phyloP scores from a whole-genome alignment of 2,329 filamentous ascomycete species.

The Balansia obtecta region DNA sequence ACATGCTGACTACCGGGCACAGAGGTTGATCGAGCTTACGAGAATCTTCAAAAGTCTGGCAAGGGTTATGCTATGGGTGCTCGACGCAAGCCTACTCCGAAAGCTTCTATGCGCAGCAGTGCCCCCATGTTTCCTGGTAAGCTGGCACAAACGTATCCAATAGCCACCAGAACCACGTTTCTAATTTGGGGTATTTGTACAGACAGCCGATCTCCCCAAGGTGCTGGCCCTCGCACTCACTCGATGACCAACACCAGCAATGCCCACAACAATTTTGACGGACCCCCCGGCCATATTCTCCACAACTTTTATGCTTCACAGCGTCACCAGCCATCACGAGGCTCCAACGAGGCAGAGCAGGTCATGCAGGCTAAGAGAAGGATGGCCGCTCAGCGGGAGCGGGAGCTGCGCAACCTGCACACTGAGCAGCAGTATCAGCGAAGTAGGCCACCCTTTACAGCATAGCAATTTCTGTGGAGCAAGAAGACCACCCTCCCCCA shows the following conservation, averaged over 20 bases:
- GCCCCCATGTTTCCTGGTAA: slow-evolving; percentile 7
- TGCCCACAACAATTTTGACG: slow-evolving; percentile 74
- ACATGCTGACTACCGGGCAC: slow-evolving; percentile 8
- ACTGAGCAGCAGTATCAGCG: slow-evolving; percentile 99
- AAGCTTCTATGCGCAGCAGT: slow-evolving; percentile 6
- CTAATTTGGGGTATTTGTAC: slow-evolving; percentile 14
- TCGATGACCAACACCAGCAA: slow-evolving; percentile 60
- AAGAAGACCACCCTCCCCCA: slow-evolving; percentile 18
- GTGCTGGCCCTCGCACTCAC: slow-evolving; percentile 60
- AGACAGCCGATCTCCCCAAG: slow-evolving; percentile 61
- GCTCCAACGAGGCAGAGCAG: slow-evolving; percentile 87
- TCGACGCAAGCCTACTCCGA: slow-evolving; percentile 52
- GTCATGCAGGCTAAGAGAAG: slow-evolving; percentile 98
- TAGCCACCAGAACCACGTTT: slow-evolving; percentile 4
- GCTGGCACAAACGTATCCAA: neutral
- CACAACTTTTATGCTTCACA: slow-evolving; percentile 93
- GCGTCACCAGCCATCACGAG: slow-evolving; percentile 74
- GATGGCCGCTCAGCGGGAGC: slow-evolving; percentile 97
- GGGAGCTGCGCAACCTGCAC: slow-evolving; percentile 98
- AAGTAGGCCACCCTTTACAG: slow-evolving; percentile 80
- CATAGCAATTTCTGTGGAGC: slow-evolving; percentile 42
- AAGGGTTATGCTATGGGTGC: slow-evolving; percentile 68
- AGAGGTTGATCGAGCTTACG: slow-evolving; percentile 94
- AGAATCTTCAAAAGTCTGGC: slow-evolving; percentile 92
- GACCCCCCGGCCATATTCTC: slow-evolving; percentile 58